Base-by-base conservation (phyloP, 2,329 filamentous ascomycete genomes). In the Apiospora koreana region DNA sequence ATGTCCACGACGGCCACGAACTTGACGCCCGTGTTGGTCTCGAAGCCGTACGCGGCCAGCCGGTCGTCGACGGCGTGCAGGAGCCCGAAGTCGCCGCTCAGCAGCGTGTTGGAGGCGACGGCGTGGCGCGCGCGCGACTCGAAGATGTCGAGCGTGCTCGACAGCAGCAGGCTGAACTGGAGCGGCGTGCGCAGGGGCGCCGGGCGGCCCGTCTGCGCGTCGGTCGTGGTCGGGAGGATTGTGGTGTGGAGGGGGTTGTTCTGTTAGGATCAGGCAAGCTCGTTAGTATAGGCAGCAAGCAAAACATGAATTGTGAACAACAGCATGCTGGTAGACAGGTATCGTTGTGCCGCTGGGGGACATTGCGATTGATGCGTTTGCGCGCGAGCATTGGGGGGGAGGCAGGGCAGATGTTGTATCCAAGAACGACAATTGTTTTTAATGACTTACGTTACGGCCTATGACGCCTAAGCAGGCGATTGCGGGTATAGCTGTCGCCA, bases 161-260 rank as follows among this genome's bases (percentile, higher is more conserved):
- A 96, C 72, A 98, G 90, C 66, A 98, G 88, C 76, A 98, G 94
- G 45, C 93, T 94, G 85, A 96, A 98, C 79, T 97, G 94, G 14
- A 98, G 88, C n/a, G 90, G 87, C 23, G 91, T 92, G 76, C 92
- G 91, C 74, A 92, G 84, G 45, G 88, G 88, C 9, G 81, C 77
- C 75, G 85, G 84, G 69, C 82, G 83, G 81, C 86, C 84, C 74
- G 85, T 86, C 46, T 67, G 42, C 41, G 70, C 43, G 69, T 71
- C 70, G 31, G 68, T 86, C 74, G 65, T 87, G 83, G 78, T 88
- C 86, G 94, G 93, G 82, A 98, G 97, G 79, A 97, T 90, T 72
- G 94, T 91, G 76, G 97, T 93, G 83, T 98, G 95, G 74, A 98
- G 92, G 71, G 95, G 96, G 79, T 98, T 97, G 84, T 98, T 97